Base-by-base conservation (phyloP, 345 rosid genomes). In the Hypericum perforatum region DNA sequence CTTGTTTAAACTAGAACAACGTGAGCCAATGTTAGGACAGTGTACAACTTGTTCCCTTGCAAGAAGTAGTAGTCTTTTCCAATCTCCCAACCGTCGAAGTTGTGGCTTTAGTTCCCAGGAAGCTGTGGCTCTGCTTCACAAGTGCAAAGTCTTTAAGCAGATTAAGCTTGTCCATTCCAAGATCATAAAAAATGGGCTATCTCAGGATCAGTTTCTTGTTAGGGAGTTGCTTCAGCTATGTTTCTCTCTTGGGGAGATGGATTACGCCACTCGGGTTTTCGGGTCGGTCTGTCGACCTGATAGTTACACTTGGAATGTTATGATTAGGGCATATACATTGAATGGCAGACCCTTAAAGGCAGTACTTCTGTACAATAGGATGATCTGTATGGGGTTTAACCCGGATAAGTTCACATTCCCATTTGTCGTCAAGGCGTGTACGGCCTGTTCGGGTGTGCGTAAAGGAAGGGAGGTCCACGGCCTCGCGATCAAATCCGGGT, bases 381-480 rank as follows among this genome's bases (percentile, higher is more conserved):
- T 83, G 92, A 63, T 77, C 49, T 61, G 61, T n/a, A 50, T 39
- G 4, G 81, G 78, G 0, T 65, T 63, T n/a, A 39, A 68, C 0
- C 72, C 82, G 13, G 92, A 86, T 61, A 86, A 83, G 66, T 83
- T 84, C 72, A 83, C 92, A 4, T 74, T 84, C 39, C 92, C 95
- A 5, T 86, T 81, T 53, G 78, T 78, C 52, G 51, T 83, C 44
- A 81, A 81, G 61, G 82, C 89, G 70, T 86, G 92, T 55, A 43
- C 62, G 32, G 59, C 69, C 2, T 62, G 63, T 52, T 63, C 69
- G 12, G 68, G 41, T 32, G 36, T 76, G 7, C 57, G 13, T 10
- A 66, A 72, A 50, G 95, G 67, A 0, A 68, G 73, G 0, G 82
- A 81, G 63, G 74, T 81, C 8, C 92, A 86, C 39, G 83, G 78